These are phyloP conservation scores for Setaria viridis DNA, from an alignment of 202 grass and related monocot species.

Conservation along the genomic window DNA sequence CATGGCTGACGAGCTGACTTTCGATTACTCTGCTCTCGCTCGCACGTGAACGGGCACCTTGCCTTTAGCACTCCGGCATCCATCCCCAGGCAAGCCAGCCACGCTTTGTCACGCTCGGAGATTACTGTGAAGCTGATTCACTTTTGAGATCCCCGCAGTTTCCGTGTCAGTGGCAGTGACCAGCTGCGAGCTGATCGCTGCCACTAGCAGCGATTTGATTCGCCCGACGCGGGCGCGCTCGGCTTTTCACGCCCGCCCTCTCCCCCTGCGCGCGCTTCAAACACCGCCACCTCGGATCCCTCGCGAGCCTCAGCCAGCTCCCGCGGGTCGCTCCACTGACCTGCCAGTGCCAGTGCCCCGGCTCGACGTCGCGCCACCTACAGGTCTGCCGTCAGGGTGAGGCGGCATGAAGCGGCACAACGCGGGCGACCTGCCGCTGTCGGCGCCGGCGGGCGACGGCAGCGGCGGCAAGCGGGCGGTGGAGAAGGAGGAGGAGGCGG, in stretches of 20 bases:
- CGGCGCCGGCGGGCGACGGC: constrained; percentile 36
- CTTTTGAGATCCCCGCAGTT: constrained; percentile 32
- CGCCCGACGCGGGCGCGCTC: constrained; percentile 8
- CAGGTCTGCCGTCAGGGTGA: background rate
- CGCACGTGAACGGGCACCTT: constrained; percentile 11
- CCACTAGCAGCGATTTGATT: background rate
- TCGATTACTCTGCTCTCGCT: background rate
- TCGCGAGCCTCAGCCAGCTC: background rate
- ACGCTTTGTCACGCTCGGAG: background rate
- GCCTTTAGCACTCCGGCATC: background rate
- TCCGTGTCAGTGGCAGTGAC: background rate
- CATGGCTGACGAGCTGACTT: constrained; percentile 8
- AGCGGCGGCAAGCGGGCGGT: background rate
- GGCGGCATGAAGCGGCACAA: constrained; percentile 53
- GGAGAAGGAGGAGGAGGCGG: background rate
- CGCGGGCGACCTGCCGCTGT: constrained; percentile 39
- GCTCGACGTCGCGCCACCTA: background rate
- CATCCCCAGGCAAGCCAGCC: background rate
- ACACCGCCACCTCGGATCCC: constrained; percentile 32
- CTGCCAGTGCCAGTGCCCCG: background rate
- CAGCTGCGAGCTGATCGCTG: background rate
- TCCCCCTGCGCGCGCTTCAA: constrained; percentile 30
- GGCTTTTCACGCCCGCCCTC: constrained; percentile 23
- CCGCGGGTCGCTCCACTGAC: constrained; percentile 14
- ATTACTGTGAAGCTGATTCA: background rate